These are phyloP conservation scores for Flaveria floridana DNA, from an alignment of 140 eudicot species.

Conservation along the genomic window DNA sequence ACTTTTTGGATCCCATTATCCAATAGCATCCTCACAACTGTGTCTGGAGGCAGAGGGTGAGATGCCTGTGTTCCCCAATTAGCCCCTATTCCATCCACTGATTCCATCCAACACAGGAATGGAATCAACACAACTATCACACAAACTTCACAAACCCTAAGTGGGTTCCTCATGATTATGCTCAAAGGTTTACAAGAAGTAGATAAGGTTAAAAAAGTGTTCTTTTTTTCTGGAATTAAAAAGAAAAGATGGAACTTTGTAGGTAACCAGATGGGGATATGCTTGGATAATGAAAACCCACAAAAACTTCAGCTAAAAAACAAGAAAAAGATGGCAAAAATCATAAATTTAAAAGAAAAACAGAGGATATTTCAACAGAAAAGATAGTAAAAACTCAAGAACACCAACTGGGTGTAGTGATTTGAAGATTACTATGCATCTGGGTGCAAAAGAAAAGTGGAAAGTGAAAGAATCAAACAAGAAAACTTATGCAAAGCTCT, in stretches of 20 bases:
- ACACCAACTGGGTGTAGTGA: conserved; percentile 11
- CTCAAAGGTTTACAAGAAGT: conserved; percentile 12
- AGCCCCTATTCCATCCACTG: conserved; percentile 66
- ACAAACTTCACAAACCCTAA: conserved; percentile 25
- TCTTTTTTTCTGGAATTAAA: not conserved
- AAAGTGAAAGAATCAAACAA: not conserved
- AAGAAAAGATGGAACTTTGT: conserved; percentile 14
- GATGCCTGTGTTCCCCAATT: conserved; percentile 81
- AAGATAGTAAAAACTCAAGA: not conserved
- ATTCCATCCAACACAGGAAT: conserved; percentile 31
- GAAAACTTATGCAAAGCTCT: not conserved
- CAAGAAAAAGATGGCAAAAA: not conserved
- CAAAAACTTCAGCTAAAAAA: conserved; percentile 17
- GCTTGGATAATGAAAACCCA: conserved; percentile 31
- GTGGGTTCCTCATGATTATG: conserved; percentile 34
- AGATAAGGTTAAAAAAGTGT: conserved; percentile 17
- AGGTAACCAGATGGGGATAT: conserved; percentile 30
- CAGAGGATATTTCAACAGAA: not conserved
- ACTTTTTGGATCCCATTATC: conserved; percentile 65
- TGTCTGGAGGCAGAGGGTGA: conserved; percentile 55
- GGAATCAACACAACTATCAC: conserved; percentile 30
- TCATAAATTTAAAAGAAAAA: conserved; percentile 9
- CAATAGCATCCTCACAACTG: conserved; percentile 57
- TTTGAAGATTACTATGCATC: conserved; percentile 19
- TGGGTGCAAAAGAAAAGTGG: conserved; percentile 13